These are phyloP conservation scores for Cornus kousa DNA, from an alignment of 148 eudicot species.

Conservation along the genomic window DNA sequence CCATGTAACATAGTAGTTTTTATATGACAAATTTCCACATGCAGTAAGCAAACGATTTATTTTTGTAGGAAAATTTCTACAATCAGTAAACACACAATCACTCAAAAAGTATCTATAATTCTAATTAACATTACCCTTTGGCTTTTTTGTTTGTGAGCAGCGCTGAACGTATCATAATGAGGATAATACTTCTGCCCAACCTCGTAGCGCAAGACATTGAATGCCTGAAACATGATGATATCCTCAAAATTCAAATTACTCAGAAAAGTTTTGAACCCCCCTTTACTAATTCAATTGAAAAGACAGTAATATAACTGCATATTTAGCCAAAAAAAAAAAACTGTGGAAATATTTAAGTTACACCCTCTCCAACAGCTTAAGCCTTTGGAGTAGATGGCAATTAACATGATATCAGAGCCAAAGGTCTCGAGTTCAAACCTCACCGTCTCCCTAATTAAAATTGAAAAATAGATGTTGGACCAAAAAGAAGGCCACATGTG, in stretches of 20 bases:
- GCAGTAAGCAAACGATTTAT: not conserved
- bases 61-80: not conserved
- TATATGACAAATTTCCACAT: not conserved
- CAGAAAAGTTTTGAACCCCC: constrained; percentile 4
- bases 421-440: too few species aligned
- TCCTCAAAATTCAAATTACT: constrained; percentile 11
- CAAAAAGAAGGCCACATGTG: too few species aligned
- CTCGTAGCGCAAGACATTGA: constrained; percentile 82
- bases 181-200: constrained; percentile 80
- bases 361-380: too few species aligned
- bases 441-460: too few species aligned
- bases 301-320: not conserved
- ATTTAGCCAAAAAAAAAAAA: not conserved
- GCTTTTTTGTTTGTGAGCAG: constrained; percentile 86
- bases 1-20: not conserved
- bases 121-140: constrained; percentile 64
- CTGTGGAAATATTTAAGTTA: not conserved
- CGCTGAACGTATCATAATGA: constrained; percentile 89
- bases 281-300: not conserved
- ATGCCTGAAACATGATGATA: constrained; percentile 64
- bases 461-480: too few species aligned
- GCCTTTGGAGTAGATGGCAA: too few species aligned
- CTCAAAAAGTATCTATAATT: constrained; percentile 9
- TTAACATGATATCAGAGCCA: too few species aligned
- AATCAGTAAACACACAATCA: not conserved